Evolutionary conservation across 2,329 filamentous ascomycete genomes (phyloP), one percentile per base, ranked within the genome.

Genomic region (Talaromyces sp.): DNA sequence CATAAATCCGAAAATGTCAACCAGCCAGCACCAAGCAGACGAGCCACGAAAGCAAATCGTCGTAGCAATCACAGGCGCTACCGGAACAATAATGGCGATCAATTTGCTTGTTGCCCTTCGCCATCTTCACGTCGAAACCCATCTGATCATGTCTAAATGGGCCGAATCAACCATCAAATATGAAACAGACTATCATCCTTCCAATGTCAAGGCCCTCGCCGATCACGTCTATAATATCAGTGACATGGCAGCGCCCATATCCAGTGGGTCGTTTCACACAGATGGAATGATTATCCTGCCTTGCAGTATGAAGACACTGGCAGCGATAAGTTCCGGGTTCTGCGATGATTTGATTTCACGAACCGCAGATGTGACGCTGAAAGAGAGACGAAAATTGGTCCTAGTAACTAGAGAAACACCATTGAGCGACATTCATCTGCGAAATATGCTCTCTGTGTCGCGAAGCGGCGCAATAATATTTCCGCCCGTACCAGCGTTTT

Each of bases 21-120:
- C 44, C 18, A 50, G 1, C 10, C 44, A 50, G 6, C 44, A 4
- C 44, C 44, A 50, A 50, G 44, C 44, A 50, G 44, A n/a, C n/a
- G 44, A 50, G 18, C 23, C 23, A 50, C 68, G 66, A 51, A 66
- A 63, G n/a, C 65, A 72, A 8, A 81, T 83, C 56, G 73, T 83
- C 1, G 73, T 83, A 6, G 82, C 74, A 23, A 78, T 84, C 51
- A 83, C 82, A 1, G 81, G 81, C 3, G 81, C 81, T 0, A 83
- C 81, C 0, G 81, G 81, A 3, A 73, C 80, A 1, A 67, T 75
- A 2, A 70, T 78, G 6, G 81, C 74, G 1, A 79, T 83, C 60
- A 75, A 74, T 16, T 65, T 76, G 0, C 76, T 83, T 4, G 68
- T 73, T 7, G 69, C 72, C 3, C 74, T 83, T 0, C 76, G 76